These are phyloP conservation scores for Fusarium pininemorale DNA, from an alignment of 2,329 filamentous ascomycete species.

Conservation along the genomic window DNA sequence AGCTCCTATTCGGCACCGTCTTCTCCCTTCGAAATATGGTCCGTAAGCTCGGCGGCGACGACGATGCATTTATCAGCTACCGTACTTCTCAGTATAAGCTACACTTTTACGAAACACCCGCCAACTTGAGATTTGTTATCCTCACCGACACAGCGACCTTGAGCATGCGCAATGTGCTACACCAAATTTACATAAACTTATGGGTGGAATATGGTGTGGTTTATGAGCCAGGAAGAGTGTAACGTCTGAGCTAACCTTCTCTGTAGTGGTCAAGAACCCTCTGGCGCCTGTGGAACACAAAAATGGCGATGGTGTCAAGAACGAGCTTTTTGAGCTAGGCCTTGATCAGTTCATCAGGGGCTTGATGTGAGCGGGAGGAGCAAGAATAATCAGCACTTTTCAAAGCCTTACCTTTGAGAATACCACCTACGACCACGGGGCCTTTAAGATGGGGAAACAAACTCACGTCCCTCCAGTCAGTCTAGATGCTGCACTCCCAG, in stretches of 20 bases:
- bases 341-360: conserved; percentile 81
- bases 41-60: conserved; percentile 90
- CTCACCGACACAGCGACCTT: conserved; percentile 88
- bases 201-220: conserved; percentile 91
- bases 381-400: background rate
- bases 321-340: conserved; percentile 75
- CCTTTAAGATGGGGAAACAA: background rate
- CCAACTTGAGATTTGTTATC: conserved; percentile 95
- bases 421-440: background rate
- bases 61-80: conserved; percentile 95
- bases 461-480: background rate
- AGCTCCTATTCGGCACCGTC: conserved; percentile 95
- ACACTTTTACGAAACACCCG: conserved; percentile 98
- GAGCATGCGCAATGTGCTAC: conserved; percentile 92
- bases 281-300: conserved; percentile 74
- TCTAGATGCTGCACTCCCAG: background rate
- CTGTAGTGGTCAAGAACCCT: conserved; percentile 74
- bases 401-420: conserved; percentile 3
- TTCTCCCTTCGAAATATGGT: conserved; percentile 98
- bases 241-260: background rate
- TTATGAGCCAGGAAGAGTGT: background rate
- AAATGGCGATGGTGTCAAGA: conserved; percentile 73
- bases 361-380: conserved; percentile 57
- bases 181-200: conserved; percentile 98
- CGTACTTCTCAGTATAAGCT: conserved; percentile 96